Evolutionary conservation across 2,329 filamentous ascomycete genomes (phyloP).

Genomic region (Aspergillus japonicus): DNA sequence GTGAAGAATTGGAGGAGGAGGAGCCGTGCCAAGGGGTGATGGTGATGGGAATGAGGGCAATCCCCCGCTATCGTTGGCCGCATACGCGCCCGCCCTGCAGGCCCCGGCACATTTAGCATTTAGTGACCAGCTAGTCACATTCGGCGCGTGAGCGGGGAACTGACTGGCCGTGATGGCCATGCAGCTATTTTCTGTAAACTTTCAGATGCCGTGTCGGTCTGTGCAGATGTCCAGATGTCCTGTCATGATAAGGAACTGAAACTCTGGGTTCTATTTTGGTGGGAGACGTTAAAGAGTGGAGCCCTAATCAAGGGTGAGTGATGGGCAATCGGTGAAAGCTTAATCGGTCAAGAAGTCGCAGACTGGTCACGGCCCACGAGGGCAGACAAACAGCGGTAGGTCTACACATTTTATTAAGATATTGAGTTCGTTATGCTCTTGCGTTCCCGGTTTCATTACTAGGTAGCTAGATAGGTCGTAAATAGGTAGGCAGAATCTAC

Average conservation of each 20-base stretch:
- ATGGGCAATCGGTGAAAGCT: neutral
- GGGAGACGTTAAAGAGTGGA: no score
- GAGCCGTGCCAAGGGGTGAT: neutral
- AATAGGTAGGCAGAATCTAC: neutral
- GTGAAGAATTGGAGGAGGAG: conserved; percentile 4
- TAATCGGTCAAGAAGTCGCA: neutral
- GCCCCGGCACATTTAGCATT: conserved; percentile 7
- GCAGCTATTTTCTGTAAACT: neutral
- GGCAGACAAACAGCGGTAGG: no score
- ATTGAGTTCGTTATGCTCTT: no score
- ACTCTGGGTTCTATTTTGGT: no score
- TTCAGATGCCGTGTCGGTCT: no score
- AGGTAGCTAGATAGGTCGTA: neutral
- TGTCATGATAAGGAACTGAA: neutral
- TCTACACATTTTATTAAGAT: no score
- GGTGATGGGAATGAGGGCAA: neutral
- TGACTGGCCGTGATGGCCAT: neutral
- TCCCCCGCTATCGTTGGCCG: conserved; percentile 9
- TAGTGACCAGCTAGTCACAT: conserved; percentile 9
- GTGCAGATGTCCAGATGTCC: no score
- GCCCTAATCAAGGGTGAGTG: no score
- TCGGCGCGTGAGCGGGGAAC: neutral
- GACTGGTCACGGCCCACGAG: no score
- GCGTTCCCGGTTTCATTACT: neutral
- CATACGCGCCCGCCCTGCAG: conserved; percentile 15